Base-by-base conservation (phyloP, 768 basidiomycete species). In the Tylopilus plumbeoviolaceoides region DNA sequence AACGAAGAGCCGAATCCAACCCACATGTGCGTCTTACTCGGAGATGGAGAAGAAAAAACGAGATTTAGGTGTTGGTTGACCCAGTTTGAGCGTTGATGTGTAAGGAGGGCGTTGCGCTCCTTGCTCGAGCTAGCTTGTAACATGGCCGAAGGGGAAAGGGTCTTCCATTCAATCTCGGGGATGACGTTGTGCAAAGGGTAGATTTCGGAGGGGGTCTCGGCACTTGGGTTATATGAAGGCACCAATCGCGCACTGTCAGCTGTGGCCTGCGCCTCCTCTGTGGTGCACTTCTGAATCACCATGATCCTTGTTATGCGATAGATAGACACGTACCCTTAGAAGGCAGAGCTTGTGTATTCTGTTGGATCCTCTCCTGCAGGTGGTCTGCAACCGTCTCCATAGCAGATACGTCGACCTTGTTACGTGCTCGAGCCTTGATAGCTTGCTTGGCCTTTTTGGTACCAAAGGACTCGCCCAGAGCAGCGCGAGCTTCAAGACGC, bases 381-480 rank as follows among this genome's bases (percentile, higher is more conserved):
- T 89, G 85, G 51, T 79, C 80, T 59, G 84, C 84, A 33, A 91
- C 91, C 9, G 82, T 82, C 66, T 89, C 81, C 89, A 97, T 95
- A 3, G 92, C 91, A 53, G 78, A 75, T 18, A 89, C 83, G 72
- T 97, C 93, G 35, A 99, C 85, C 67, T 84, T 85, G 72, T 95
- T 95, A 58, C 95, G 81, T 70, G 95, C 93, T 48, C 80, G 81
- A 5, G 92, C 88, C 48, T 81, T 81, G 63, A 98, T 94, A 27
- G 83, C 84, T 10, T 83, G 81, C 68, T 91, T 88, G 42, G 93
- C 91, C 67, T 97, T 98, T 73, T 93, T 91, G 23, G 94, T 95
- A 20, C 95, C 95, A 58, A 99, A 99, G 1, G 89, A 82, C 67
- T 93, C 87, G 30, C 95, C 94, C 2, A 99, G 80, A n/a, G 81